Evolutionary conservation across 768 basidiomycete species (phyloP), one percentile per base, ranked within the genome.

Genomic region (Pleurotus citrinopileatus): DNA sequence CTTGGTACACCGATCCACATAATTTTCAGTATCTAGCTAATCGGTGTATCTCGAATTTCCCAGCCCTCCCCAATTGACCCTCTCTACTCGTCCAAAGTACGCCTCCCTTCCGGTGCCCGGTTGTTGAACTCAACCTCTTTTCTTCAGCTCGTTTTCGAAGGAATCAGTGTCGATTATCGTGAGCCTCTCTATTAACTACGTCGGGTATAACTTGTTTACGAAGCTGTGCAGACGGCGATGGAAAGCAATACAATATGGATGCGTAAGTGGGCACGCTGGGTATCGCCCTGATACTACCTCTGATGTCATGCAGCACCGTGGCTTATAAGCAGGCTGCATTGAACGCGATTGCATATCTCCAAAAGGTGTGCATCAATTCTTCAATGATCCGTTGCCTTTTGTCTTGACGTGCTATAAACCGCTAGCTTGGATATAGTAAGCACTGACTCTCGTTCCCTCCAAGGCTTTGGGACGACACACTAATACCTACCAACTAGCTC

Each of bases 321-420:
- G 88, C 89, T 2, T 91, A 87, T 65, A 89, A 91, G 63, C 87
- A 88, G 68, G 89, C 89, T 4, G 86, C 89, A 0, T 68, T 89
- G 52, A 89, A 89, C 60, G 79, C 85, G 2, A 90, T 91, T 48
- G 77, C 79, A 2, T 91, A 91, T 65, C 73, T 91, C 40, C 73
- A 76, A 71, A 87, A 87, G 76, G 83, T 82, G 46, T 23, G 63
- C 57, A 4, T 44, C 4, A 7, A 23, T 4, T n/a, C 13, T 2
- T 22, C 2, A 22, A 1, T 22, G 5, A 25, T 37, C 19, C 13
- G 9, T 10, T 40, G n/a, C 32, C 8, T 27, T 19, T 20, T 13
- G 8, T 15, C 7, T 20, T 53, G 20, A 17, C 13, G 10, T 34
- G 9, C 3, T 1, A 34, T n/a, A 10, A 34, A 10, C 2, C n/a